Evolutionary conservation across 352 stramenopile genomes (phyloP), one percentile per base, ranked within the genome.

Genomic region (Globisporangium perplexum): DNA sequence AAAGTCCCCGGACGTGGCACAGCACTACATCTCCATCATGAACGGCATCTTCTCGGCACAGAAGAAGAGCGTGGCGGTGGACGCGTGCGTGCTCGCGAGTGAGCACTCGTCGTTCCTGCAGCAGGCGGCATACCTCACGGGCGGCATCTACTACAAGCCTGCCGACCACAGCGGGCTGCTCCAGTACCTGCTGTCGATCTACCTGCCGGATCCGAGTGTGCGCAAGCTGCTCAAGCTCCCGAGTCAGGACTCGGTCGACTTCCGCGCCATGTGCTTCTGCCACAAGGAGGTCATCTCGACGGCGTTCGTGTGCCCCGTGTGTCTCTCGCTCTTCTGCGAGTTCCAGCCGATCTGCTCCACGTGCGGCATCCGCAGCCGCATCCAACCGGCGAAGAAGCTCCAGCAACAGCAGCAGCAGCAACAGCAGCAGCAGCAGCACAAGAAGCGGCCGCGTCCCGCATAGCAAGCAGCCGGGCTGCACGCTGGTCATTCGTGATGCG

Each of bases 11-110:
- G 86, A 95, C 50, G 81, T 93, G 51, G 87, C 86, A 41, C 74
- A 82, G 63, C 83, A 94, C 61, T 95, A 95, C 67, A 95, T 95
- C 48, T 81, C 83, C 14, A 89, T 93, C 65, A 95, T 95, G 86
- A 95, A 95, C 59, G 79, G 71, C 54, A 93, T 93, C 55, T 95
- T 95, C 61, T 93, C 86, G 39, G 86, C 86, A 1, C 83, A 95
- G 58, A 95, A 95, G 67, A 91, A 88, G 61, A 73, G 66, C 45
- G 78, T 95, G 20, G 71, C 81, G 23, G 79, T 95, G 18, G 86
- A 95, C 54, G 79, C 83, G 17, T 92, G 84, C 52, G 83, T 94
- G 41, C 64, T 95, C 39, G 61, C 68, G 15, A 47, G 65, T 3
- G 83, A 93, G 28, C 83, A 88, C 53, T 95, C 86, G 57, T 77